These are phyloP conservation scores for Paecilomyces formosus DNA, from an alignment of 2,329 filamentous ascomycete genomes.

Conservation along the genomic window DNA sequence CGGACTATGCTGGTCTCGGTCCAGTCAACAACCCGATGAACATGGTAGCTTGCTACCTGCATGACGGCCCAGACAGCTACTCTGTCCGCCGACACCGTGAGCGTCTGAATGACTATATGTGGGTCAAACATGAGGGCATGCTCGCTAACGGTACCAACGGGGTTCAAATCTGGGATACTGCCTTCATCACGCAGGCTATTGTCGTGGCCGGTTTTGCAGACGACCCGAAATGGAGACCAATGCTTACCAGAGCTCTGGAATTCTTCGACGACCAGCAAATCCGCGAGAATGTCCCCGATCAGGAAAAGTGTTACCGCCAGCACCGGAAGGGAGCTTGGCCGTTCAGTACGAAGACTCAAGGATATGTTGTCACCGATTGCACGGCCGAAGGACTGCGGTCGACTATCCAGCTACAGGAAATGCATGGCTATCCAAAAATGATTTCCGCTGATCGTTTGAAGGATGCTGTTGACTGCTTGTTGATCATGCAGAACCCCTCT, in stretches of 20 bases:
- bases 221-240: slow-evolving; percentile 68
- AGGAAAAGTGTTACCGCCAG: slow-evolving; percentile 79
- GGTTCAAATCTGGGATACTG: slow-evolving; percentile 96
- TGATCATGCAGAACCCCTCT: slow-evolving; percentile 82
- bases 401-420: slow-evolving; percentile 74
- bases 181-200: slow-evolving; percentile 78
- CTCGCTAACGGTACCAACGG: slow-evolving; percentile 93
- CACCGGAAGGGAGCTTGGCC: slow-evolving; percentile 90
- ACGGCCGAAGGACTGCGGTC: slow-evolving; percentile 85
- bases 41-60: slow-evolving; percentile 74
- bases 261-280: slow-evolving; percentile 93
- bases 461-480: slow-evolving; percentile 81
- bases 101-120: slow-evolving; percentile 76
- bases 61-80: slow-evolving; percentile 67
- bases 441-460: slow-evolving; percentile 71
- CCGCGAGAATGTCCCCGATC: slow-evolving; percentile 69
- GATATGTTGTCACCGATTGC: slow-evolving; percentile 93
- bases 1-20: slow-evolving; percentile 75
- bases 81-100: slow-evolving; percentile 72
- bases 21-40: slow-evolving; percentile 92
- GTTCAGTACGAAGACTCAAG: slow-evolving; percentile 86
- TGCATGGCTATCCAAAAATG: slow-evolving; percentile 64
- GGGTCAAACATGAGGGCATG: slow-evolving; percentile 90
- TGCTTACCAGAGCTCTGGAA: slow-evolving; percentile 72
- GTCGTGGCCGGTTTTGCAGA: slow-evolving; percentile 71